Evolutionary conservation across 1,139 yeast genomes (phyloP).

Genomic region (Taphrina flavorubra): DNA sequence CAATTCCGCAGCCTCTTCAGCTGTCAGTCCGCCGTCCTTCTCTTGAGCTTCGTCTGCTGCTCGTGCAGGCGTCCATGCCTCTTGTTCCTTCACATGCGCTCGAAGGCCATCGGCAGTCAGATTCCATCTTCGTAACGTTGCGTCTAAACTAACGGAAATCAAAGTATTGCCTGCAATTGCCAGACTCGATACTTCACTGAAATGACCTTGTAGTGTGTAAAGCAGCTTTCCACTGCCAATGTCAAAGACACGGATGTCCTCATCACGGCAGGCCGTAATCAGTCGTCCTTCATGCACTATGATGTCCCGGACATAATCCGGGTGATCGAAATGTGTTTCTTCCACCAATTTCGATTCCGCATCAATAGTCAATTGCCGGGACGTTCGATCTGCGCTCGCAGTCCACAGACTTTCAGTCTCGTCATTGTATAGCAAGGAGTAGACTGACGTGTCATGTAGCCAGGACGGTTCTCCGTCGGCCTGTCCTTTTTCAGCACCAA

Average conservation of each 20-base stretch:
- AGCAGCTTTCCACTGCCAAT: conserved; percentile 35
- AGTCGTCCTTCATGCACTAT: conserved; percentile 10
- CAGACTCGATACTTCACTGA: conserved; percentile 33
- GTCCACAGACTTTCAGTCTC: conserved; percentile 31
- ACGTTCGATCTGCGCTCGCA: conserved; percentile 39
- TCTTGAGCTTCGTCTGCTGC: not conserved
- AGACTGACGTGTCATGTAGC: conserved; percentile 38
- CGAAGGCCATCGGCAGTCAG: conserved; percentile 19
- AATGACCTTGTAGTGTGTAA: conserved; percentile 34
- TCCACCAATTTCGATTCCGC: conserved; percentile 5
- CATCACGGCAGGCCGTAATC: conserved; percentile 43
- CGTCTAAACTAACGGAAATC: conserved; percentile 29
- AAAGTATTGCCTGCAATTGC: conserved; percentile 17
- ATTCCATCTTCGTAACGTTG: conserved; percentile 37
- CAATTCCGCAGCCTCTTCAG: conserved; percentile 96
- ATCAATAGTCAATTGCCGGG: conserved; percentile 17
- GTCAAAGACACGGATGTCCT: conserved; percentile 35
- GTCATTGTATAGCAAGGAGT: conserved; percentile 21
- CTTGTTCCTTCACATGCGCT: conserved; percentile 29
- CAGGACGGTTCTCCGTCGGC: conserved; percentile 27
- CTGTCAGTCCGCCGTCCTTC: conserved; percentile 87
- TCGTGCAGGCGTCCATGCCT: conserved; percentile 20
- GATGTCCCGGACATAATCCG: conserved; percentile 40
- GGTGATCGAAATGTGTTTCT: conserved; percentile 38
- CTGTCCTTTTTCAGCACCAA: conserved; percentile 17